phyloP scores from a whole-genome alignment of 805 yeast species.

The Teunomyces funiuensis region DNA sequence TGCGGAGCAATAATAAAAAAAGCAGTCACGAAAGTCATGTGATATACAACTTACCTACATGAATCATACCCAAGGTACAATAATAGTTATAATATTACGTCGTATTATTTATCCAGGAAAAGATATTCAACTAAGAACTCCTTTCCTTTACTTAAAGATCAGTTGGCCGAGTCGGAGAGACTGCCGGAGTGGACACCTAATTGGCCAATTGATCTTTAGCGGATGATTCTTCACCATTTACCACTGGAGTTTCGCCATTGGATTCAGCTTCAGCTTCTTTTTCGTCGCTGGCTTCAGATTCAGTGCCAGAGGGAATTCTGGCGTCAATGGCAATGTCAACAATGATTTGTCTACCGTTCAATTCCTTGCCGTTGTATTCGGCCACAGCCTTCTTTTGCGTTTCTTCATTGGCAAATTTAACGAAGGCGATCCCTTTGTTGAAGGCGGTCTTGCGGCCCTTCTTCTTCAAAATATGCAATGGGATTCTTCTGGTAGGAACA shows the following conservation, averaged over 20 bases:
- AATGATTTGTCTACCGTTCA: conserved; percentile 63
- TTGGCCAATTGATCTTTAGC: conserved; percentile 11
- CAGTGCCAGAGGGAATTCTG: conserved; percentile 20
- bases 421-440: conserved; percentile 67
- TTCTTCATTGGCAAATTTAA: conserved; percentile 58
- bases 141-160: conserved; percentile 5
- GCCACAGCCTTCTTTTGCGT: conserved; percentile 71
- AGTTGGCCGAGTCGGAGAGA: background rate
- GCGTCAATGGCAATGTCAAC: conserved; percentile 76
- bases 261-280: background rate
- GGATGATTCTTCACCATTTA: conserved; percentile 23
- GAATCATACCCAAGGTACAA: no score
- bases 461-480: conserved; percentile 42
- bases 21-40: conserved; percentile 9
- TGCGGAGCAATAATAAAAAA: background rate
- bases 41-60: background rate
- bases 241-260: conserved; percentile 1
- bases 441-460: conserved; percentile 42
- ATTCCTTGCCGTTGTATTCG: conserved; percentile 62
- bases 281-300: conserved; percentile 1
- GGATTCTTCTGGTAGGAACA: conserved; percentile 54
- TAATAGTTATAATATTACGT: conserved; percentile 1
- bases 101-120: conserved; percentile 6
- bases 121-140: conserved; percentile 15
- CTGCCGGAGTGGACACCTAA: background rate